Conservation (phyloP, 2,329 filamentous ascomycete species). For the Samsoniella hepiali region DNA sequence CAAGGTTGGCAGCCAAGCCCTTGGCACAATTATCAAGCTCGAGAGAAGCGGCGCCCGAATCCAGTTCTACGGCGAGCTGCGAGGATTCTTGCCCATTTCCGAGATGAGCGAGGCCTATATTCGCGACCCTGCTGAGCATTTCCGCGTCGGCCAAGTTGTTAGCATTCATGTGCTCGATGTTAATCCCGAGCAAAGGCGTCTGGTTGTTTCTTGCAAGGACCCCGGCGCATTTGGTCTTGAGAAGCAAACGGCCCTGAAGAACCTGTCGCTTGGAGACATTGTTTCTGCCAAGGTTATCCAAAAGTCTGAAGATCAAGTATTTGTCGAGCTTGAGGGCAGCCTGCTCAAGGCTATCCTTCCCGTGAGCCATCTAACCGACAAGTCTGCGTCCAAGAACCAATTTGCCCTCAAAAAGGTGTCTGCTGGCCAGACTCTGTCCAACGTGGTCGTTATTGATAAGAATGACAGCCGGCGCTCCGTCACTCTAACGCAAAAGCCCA, state of each 20-base stretch:
- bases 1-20: conserved; percentile 69
- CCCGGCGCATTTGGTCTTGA: conserved; percentile 71
- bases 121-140: conserved; percentile 82
- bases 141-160: conserved; percentile 85
- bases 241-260: conserved; percentile 70
- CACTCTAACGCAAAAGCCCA: conserved; percentile 77
- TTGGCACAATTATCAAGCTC: conserved; percentile 83
- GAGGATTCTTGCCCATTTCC: conserved; percentile 84
- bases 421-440: conserved; percentile 76
- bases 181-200: conserved; percentile 64
- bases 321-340: conserved; percentile 70
- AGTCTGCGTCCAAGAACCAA: conserved; percentile 72
- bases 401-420: conserved; percentile 76
- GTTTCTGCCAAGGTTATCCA: conserved; percentile 79
- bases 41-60: conserved; percentile 77
- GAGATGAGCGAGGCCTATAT: conserved; percentile 99
- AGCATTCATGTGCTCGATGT: conserved; percentile 84
- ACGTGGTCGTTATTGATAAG: conserved; percentile 86
- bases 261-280: conserved; percentile 68
- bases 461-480: conserved; percentile 73
- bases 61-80: conserved; percentile 82
- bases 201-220: conserved; percentile 92
- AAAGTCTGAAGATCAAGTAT: conserved; percentile 72
- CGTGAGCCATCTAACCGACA: conserved; percentile 79
- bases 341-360: conserved; percentile 76